These are phyloP conservation scores for Mycena capillaripes DNA, from an alignment of 768 basidiomycete species.

Conservation along the genomic window DNA sequence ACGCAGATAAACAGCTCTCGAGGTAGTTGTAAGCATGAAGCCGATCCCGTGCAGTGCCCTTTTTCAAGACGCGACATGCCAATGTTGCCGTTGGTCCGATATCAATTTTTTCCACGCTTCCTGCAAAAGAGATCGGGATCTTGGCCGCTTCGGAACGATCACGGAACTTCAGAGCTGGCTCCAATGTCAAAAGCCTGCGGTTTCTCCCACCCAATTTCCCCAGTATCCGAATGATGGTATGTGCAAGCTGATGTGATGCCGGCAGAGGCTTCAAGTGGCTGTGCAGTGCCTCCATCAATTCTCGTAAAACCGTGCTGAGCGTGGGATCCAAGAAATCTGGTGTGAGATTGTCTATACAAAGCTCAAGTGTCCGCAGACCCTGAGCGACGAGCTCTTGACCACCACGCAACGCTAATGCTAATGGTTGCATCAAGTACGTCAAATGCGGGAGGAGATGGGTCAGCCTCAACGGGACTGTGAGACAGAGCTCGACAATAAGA, in stretches of 20 bases:
- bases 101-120: constrained; percentile 72
- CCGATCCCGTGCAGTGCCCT: constrained; percentile 64
- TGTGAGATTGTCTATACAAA: constrained; percentile 99
- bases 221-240: constrained; percentile 95
- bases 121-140: constrained; percentile 81
- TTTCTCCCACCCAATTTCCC: constrained; percentile 98
- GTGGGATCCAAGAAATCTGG: constrained; percentile 98
- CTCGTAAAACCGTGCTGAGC: constrained; percentile 90
- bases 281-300: constrained; percentile 95
- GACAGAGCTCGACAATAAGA: constrained; percentile 96
- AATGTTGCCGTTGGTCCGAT: constrained; percentile 75
- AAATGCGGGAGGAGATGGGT: constrained; percentile 97
- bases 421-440: constrained; percentile 95
- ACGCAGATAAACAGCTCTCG: constrained; percentile 76
- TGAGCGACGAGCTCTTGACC: constrained; percentile 93
- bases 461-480: constrained; percentile 95
- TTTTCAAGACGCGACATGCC: constrained; percentile 73
- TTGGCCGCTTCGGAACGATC: constrained; percentile 79
- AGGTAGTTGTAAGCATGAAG: constrained; percentile 76
- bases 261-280: constrained; percentile 92
- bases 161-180: constrained; percentile 80
- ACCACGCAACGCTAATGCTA: constrained; percentile 91
- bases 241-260: constrained; percentile 88
- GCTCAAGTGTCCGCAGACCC: constrained; percentile 94
- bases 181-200: constrained; percentile 85